These are phyloP conservation scores for Pelargonium myrrhifolium DNA, from an alignment of 441 rosid species.

Conservation along the genomic window DNA sequence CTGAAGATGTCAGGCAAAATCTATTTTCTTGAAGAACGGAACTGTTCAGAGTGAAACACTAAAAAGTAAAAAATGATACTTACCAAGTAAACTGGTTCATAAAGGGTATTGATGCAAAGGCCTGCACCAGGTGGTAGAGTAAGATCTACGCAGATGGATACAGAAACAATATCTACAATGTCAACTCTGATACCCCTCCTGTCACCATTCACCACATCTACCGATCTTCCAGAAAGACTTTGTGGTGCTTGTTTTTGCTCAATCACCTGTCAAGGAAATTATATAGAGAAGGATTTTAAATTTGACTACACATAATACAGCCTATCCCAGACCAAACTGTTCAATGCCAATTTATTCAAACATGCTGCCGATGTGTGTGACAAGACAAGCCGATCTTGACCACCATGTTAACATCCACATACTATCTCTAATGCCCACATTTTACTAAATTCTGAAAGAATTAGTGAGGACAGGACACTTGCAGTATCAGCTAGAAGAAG, in stretches of 20 bases:
- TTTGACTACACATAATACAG: neutral
- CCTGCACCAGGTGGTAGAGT: constrained; percentile 96
- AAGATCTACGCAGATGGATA: constrained; percentile 81
- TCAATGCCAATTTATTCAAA: neutral
- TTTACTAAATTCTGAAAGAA: too few relatives aligned
- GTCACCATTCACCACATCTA: constrained; percentile 37
- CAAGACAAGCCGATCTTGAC: too few relatives aligned
- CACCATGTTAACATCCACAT: too few relatives aligned
- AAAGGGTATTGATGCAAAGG: constrained; percentile 73
- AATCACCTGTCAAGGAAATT: constrained; percentile 32
- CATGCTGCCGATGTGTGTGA: neutral
- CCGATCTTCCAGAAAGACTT: constrained; percentile 54
- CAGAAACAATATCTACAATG: constrained; percentile 71
- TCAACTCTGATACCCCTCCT: constrained; percentile 56
- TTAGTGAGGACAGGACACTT: too few relatives aligned
- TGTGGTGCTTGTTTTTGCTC: constrained; percentile 51
- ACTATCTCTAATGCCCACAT: too few relatives aligned
- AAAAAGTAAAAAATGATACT: constrained; percentile 14
- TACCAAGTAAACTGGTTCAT: constrained; percentile 79
- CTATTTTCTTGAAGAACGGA: too few relatives aligned
- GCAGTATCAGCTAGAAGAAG: too few relatives aligned
- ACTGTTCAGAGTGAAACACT: neutral
- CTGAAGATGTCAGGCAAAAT: too few relatives aligned
- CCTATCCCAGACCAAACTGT: neutral
- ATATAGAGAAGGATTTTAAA: neutral